A percentile compares a stretch with the other conserved stretches of the same genome.
phyloP scores from a whole-genome alignment of 495 filamentous ascomycete genomes.

The Daldinia decipiens region DNA sequence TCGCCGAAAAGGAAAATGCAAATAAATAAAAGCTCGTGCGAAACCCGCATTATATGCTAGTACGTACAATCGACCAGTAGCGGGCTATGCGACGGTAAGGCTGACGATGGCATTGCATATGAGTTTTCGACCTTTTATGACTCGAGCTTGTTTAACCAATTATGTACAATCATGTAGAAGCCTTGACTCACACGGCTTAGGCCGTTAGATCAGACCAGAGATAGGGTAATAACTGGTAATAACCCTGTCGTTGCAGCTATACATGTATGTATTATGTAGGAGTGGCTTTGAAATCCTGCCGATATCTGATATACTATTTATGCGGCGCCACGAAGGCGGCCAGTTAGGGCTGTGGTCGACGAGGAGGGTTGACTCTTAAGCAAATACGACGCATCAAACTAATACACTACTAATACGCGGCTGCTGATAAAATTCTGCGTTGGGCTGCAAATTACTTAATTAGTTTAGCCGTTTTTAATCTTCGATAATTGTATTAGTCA shows the following conservation, averaged over 20 bases:
- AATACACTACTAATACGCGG: too few species aligned
- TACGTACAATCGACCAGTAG: neutral
- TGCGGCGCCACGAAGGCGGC: constrained; percentile 21
- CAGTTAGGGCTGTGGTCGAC: constrained; percentile 16
- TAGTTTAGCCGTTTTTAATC: neutral
- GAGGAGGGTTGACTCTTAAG: constrained; percentile 17
- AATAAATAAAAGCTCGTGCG: neutral
- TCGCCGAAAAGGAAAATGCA: constrained; percentile 12
- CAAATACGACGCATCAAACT: constrained; percentile 18
- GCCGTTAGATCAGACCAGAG: constrained; percentile 16
- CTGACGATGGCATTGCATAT: constrained; percentile 24
- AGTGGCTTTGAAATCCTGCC: neutral
- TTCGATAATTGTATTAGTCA: constrained; percentile 1
- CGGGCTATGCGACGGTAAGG: constrained; percentile 20
- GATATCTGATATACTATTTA: constrained; percentile 6
- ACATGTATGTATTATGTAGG: constrained; percentile 9
- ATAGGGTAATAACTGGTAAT: neutral
- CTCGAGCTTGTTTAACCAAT: constrained; percentile 2
- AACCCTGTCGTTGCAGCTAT: constrained; percentile 10
- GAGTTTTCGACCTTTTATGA: neutral
- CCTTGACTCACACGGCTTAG: constrained; percentile 16
- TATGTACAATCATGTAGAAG: constrained; percentile 6
- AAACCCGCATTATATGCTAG: neutral
- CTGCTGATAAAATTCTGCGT: neutral
- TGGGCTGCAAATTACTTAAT: constrained; percentile 2